These are phyloP conservation scores for Knufia petricola DNA, from an alignment of 2,329 filamentous ascomycete species.

Conservation along the genomic window DNA sequence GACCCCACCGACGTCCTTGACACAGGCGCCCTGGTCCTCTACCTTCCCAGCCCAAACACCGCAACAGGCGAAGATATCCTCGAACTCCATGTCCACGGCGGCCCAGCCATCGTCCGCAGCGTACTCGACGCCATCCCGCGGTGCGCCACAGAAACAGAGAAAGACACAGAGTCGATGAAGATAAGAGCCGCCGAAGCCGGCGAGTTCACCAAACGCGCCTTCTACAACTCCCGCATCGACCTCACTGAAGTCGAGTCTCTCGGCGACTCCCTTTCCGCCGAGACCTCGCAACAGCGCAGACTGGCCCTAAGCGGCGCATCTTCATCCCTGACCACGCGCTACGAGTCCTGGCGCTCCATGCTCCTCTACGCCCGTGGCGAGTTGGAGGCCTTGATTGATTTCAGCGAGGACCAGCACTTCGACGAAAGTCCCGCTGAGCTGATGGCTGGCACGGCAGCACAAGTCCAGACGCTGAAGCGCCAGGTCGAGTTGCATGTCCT, in stretches of 20 bases:
- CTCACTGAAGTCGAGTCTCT: constrained; percentile 69
- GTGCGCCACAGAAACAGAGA: constrained; percentile 17
- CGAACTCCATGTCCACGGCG: constrained; percentile 91
- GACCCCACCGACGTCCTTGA: constrained; percentile 49
- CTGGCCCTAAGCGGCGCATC: constrained; percentile 72
- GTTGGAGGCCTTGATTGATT: constrained; percentile 91
- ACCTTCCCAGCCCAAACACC: constrained; percentile 70
- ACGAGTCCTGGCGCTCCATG: constrained; percentile 71
- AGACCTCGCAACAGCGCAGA: constrained; percentile 88
- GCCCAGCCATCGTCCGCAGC: constrained; percentile 76
- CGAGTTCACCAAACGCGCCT: constrained; percentile 89
- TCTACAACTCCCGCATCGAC: constrained; percentile 75
- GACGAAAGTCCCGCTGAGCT: constrained; percentile 73
- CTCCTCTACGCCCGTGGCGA: constrained; percentile 77
- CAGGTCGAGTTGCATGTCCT: constrained; percentile 60
- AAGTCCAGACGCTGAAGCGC: constrained; percentile 52
- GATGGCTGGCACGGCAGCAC: constrained; percentile 55
- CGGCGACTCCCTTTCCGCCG: constrained; percentile 50
- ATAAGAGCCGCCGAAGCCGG: constrained; percentile 89
- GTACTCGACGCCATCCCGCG: constrained; percentile 66
- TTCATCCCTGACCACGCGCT: constrained; percentile 59
- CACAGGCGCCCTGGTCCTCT: constrained; percentile 67
- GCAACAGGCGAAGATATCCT: constrained; percentile 89
- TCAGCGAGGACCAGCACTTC: constrained; percentile 94
- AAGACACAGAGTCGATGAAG: constrained; percentile 8